Conservation (phyloP, 495 filamentous ascomycete species). For the Emericellopsis terricola region DNA sequence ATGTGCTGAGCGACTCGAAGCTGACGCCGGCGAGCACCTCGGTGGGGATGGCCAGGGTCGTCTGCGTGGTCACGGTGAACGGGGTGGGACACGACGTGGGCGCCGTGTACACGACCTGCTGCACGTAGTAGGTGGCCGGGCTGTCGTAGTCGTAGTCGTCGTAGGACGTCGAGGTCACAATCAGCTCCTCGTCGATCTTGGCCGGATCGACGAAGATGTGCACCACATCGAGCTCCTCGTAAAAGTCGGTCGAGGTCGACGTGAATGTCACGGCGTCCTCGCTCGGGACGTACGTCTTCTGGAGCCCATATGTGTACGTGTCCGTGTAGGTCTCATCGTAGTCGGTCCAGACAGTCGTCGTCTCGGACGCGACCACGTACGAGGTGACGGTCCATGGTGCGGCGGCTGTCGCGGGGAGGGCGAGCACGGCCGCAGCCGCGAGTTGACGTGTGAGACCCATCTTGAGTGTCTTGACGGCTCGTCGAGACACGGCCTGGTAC, state of each 20-base stretch:
- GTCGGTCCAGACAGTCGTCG: not conserved
- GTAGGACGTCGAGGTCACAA: slow-evolving; percentile 5
- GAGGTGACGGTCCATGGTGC: not conserved
- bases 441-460: not conserved
- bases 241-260: slow-evolving; percentile 9
- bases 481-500: too few relatives aligned
- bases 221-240: slow-evolving; percentile 13
- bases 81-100: slow-evolving; percentile 18
- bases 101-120: slow-evolving; percentile 19
- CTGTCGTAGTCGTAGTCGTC: slow-evolving; percentile 4
- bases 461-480: too few relatives aligned
- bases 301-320: not conserved
- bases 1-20: slow-evolving; percentile 7
- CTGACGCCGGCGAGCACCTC: slow-evolving; percentile 16
- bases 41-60: slow-evolving; percentile 13
- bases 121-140: slow-evolving; percentile 13
- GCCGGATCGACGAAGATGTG: slow-evolving; percentile 16
- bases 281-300: slow-evolving; percentile 10
- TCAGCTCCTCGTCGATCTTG: slow-evolving; percentile 5
- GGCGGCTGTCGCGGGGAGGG: not conserved
- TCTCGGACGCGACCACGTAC: not conserved
- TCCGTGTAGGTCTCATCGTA: slow-evolving; percentile 4
- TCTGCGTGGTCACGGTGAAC: slow-evolving; percentile 13
- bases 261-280: slow-evolving; percentile 15
- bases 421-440: not conserved